A percentile compares a stretch with the other conserved stretches of the same genome.
Evolutionary conservation across 1,139 yeast species (phyloP).

Genomic region (Kodamaea arcana): DNA sequence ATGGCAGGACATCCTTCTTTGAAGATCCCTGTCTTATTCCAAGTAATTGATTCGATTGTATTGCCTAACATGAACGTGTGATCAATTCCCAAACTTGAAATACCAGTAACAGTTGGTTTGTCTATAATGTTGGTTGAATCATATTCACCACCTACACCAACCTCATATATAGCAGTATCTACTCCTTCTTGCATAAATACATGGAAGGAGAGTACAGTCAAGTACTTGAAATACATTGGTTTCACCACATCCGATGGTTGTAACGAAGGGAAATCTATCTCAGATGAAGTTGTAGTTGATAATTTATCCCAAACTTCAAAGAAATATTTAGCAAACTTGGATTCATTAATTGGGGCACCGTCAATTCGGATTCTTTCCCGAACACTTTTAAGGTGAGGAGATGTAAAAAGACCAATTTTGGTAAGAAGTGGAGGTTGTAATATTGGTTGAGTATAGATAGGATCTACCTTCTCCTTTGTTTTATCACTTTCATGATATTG

Average conservation of each 20-base stretch:
- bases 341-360: conserved; percentile 80
- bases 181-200: conserved; percentile 84
- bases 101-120: conserved; percentile 81
- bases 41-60: conserved; percentile 85
- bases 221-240: conserved; percentile 90
- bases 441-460: too few species aligned
- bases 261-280: conserved; percentile 65
- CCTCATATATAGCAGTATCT: conserved; percentile 91
- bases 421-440: conserved; percentile 24
- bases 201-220: conserved; percentile 87
- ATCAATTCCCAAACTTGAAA: conserved; percentile 85
- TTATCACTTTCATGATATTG: too few species aligned
- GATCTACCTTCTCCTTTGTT: neutral
- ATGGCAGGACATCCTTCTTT: conserved; percentile 66
- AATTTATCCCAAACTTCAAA: conserved; percentile 91
- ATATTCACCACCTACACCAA: conserved; percentile 96
- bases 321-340: conserved; percentile 78
- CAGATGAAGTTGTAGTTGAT: conserved; percentile 54
- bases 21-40: conserved; percentile 96
- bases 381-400: conserved; percentile 92
- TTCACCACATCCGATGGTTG: conserved; percentile 58
- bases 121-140: conserved; percentile 89
- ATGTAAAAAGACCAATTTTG: conserved; percentile 85
- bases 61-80: conserved; percentile 86
- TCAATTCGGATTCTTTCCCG: conserved; percentile 87